Conservation (phyloP, 148 eudicot genomes). For the Salicornia ramosissima region DNA sequence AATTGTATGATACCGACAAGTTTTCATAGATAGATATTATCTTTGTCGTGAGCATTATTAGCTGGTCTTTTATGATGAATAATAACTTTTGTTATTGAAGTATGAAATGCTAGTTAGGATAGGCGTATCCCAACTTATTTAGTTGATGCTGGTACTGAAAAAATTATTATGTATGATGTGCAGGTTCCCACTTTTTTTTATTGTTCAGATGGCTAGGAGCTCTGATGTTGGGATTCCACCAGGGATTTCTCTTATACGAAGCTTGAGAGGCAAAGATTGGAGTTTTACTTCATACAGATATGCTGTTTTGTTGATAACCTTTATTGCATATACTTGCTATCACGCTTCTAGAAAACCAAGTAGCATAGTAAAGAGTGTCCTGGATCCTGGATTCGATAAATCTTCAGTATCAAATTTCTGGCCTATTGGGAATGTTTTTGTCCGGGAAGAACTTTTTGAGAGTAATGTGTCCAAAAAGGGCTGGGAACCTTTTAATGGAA, state of each 20-base stretch:
- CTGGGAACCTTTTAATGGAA: conserved; percentile 81
- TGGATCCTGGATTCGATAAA: conserved; percentile 49
- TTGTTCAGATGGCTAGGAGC: conserved; percentile 31
- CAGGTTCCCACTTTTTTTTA: conserved; percentile 25
- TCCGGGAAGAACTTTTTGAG: conserved; percentile 26
- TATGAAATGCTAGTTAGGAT: neutral
- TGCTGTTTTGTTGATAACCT: conserved; percentile 69
- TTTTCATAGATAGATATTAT: neutral
- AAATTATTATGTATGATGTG: neutral
- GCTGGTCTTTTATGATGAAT: neutral
- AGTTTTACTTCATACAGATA: conserved; percentile 59
- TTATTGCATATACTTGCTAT: conserved; percentile 77
- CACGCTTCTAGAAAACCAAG: conserved; percentile 97
- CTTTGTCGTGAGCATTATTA: neutral
- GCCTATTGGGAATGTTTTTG: conserved; percentile 67
- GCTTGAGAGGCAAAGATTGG: conserved; percentile 72
- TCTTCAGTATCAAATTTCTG: conserved; percentile 34
- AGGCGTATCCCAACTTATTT: neutral
- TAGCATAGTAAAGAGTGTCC: conserved; percentile 89
- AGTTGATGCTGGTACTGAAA: conserved; percentile 1
- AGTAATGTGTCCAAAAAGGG: conserved; percentile 35
- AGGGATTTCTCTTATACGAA: conserved; percentile 58
- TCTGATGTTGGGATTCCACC: conserved; percentile 47
- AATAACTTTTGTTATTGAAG: neutral
- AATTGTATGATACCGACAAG: neutral